Conservation (phyloP, 805 yeast species). For the Sungouiella thailandica region DNA sequence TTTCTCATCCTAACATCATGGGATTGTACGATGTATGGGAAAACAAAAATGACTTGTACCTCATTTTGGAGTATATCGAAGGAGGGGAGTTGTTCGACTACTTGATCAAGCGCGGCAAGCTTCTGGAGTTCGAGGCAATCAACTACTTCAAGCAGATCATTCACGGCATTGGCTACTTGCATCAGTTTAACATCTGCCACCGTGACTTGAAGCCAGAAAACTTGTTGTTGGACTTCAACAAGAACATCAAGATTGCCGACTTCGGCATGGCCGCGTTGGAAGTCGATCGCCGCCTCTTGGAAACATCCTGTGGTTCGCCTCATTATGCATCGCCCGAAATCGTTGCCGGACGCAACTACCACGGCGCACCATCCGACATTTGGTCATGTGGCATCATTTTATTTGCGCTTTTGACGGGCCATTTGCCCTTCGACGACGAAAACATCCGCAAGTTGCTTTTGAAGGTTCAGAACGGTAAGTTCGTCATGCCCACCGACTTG, state of each 20-base stretch:
- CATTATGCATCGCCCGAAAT: constrained; percentile 98
- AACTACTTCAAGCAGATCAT: constrained; percentile 84
- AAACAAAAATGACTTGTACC: constrained; percentile 72
- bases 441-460: constrained; percentile 80
- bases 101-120: constrained; percentile 79
- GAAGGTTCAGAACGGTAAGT: constrained; percentile 89
- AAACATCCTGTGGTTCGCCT: constrained; percentile 97
- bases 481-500: constrained; percentile 73
- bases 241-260: constrained; percentile 93
- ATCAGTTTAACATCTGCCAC: constrained; percentile 82
- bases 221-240: constrained; percentile 70
- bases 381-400: constrained; percentile 98
- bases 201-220: constrained; percentile 85
- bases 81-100: constrained; percentile 96
- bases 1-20: constrained; percentile 74
- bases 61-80: constrained; percentile 92
- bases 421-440: constrained; percentile 95
- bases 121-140: constrained; percentile 87
- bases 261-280: constrained; percentile 99
- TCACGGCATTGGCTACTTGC: constrained; percentile 78
- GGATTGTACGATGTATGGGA: constrained; percentile 85
- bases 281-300: constrained; percentile 71
- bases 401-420: constrained; percentile 91
- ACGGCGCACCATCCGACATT: constrained; percentile 94
- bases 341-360: constrained; percentile 90